These are phyloP conservation scores for Candida dubliniensis DNA, from an alignment of 1,139 yeast genomes.

Conservation along the genomic window DNA sequence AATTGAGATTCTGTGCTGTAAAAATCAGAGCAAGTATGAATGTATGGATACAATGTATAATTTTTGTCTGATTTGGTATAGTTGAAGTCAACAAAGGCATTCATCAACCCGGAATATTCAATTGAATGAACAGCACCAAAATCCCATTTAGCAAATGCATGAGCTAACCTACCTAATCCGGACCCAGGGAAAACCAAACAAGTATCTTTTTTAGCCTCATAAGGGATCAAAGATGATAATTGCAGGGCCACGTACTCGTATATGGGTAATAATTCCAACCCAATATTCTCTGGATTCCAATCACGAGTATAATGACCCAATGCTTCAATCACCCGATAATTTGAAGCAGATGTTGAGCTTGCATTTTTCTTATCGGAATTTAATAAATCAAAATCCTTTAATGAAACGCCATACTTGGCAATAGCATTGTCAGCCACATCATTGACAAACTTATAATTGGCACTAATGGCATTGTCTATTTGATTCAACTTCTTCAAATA, in stretches of 20 bases:
- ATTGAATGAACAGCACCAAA: conserved; percentile 60
- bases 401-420: conserved; percentile 37
- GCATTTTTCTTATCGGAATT: conserved; percentile 17
- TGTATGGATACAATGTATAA: conserved; percentile 55
- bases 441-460: conserved; percentile 47
- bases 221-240: conserved; percentile 29
- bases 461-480: conserved; percentile 44
- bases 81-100: conserved; percentile 57
- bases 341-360: conserved; percentile 31
- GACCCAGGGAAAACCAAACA: conserved; percentile 73
- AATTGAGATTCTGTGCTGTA: conserved; percentile 50
- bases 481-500: conserved; percentile 52
- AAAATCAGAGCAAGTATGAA: conserved; percentile 76
- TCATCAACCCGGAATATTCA: conserved; percentile 75
- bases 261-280: conserved; percentile 52
- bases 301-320: conserved; percentile 75
- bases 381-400: conserved; percentile 37
- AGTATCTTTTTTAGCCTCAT: conserved; percentile 31
- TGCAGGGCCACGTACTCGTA: conserved; percentile 45
- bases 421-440: conserved; percentile 46
- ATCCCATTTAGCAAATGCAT: conserved; percentile 49
- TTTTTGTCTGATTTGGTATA: conserved; percentile 23
- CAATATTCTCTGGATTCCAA: conserved; percentile 51
- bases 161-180: conserved; percentile 73
- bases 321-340: conserved; percentile 65